Conservation (phyloP, 179 eudicot species). For the Heliamphora pulchella region DNA sequence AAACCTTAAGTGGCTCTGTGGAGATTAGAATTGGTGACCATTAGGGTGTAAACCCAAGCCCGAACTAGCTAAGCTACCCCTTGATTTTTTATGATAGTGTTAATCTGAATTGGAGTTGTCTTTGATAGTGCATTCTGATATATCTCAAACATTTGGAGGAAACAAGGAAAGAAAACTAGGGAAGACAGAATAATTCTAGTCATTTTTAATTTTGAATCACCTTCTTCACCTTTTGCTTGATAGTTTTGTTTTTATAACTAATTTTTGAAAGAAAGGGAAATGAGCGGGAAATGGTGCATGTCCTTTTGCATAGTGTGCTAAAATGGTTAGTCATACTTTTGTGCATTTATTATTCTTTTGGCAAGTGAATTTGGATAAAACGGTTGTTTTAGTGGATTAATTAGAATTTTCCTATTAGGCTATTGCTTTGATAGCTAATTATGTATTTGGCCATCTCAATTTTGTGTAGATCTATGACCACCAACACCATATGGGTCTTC, state of each 20-base stretch:
- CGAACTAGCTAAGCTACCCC: too few relatives aligned
- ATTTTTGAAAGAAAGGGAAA: neutral
- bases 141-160: neutral
- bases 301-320: slow-evolving; percentile 1
- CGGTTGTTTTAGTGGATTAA: neutral
- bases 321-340: neutral
- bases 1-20: too few relatives aligned
- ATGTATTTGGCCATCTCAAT: neutral
- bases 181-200: neutral
- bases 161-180: neutral
- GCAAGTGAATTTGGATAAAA: neutral
- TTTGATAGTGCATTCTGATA: neutral
- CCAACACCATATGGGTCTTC: slow-evolving; percentile 87
- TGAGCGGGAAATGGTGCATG: neutral
- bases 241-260: neutral
- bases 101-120: neutral
- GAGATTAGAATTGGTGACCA: too few relatives aligned
- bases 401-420: neutral
- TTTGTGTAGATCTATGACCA: slow-evolving; percentile 59
- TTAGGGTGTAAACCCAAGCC: too few relatives aligned
- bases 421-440: neutral
- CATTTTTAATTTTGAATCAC: neutral
- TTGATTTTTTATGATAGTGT: neutral
- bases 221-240: neutral
- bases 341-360: neutral